Conservation (phyloP, 176 grass and related monocot genomes). For the Bolboschoenus planiculmis region DNA sequence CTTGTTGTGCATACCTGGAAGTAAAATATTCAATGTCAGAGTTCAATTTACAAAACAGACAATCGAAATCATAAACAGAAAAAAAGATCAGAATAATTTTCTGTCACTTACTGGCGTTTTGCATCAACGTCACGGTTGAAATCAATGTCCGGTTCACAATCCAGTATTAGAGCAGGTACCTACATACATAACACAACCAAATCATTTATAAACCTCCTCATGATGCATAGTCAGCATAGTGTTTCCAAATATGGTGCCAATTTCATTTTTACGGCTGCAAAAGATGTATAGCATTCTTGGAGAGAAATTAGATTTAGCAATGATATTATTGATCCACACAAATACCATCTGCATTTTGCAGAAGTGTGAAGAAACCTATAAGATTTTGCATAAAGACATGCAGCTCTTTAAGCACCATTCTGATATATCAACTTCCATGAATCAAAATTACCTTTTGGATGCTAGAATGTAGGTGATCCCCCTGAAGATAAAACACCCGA, state of each 20-base stretch:
- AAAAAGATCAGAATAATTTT: neutral
- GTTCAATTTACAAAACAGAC: neutral
- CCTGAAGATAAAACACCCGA: constrained; percentile 79
- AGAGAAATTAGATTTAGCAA: neutral
- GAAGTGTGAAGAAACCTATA: neutral
- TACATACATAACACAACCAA: constrained; percentile 32
- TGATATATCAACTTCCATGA: neutral
- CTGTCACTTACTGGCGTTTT: constrained; percentile 57
- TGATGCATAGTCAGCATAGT: neutral
- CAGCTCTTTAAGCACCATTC: neutral
- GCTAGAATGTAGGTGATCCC: constrained; percentile 82
- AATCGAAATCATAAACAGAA: neutral
- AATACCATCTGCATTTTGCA: neutral
- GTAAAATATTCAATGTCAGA: neutral
- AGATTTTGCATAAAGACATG: neutral
- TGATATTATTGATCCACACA: neutral
- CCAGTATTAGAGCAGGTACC: constrained; percentile 83
- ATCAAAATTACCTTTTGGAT: constrained; percentile 65
- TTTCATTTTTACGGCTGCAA: neutral
- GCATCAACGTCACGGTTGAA: constrained; percentile 83
- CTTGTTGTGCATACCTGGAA: constrained; percentile 86
- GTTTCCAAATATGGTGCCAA: neutral
- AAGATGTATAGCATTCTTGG: neutral
- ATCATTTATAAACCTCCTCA: neutral
- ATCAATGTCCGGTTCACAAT: constrained; percentile 98